Base-by-base conservation (phyloP, 2,329 filamentous ascomycete species). In the Annulohypoxylon truncatum region DNA sequence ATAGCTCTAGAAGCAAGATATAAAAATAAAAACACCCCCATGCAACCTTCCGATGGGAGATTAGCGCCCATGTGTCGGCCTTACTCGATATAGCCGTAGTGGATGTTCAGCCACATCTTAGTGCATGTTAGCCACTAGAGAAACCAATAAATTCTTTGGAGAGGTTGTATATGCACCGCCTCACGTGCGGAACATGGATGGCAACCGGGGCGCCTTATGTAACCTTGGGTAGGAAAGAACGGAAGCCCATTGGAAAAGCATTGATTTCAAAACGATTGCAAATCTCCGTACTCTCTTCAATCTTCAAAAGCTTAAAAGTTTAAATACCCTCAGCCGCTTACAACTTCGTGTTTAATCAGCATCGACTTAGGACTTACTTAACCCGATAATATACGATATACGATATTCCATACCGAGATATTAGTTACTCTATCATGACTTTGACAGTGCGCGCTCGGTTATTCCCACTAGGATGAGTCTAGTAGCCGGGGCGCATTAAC, bases 201-300 rank as follows among this genome's bases (percentile, higher is more conserved):
- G n/a, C 35, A 38, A n/a, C 35, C 35, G 6, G n/a, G 35, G 9
- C 35, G 6, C 29, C 38, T 53, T 52, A 52, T 59, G 56, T 52
- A 59, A 59, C 56, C 33, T 52, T 53, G 15, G 38, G 59, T 33
- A 56, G 59, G 31, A n/a, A 26, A 55, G 52, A 24, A 52, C 44
- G 44, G 38, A 15, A 35, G 20, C 51, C 59, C 50, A 51, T 54
- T 42, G 22, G 31, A 42, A 50, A 63, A 33, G 44, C 50, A 57
- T 53, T 65, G 67, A 68, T 70, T 70, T 68, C 61, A 35, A 67
- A 70, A 53, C 60, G 67, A 65, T 70, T 70, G 67, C 67, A 70
- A 70, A 70, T 70, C 67, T 64, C 61, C 55, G 42, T 50, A 56
- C 33, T 26, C 31, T 56, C 61, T 57, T 24, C 47, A 58, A 52